Evolutionary conservation across 257 asterid species (phyloP), one percentile per base, ranked within the genome.

Genomic region (Parsonsia alboflavescens): DNA sequence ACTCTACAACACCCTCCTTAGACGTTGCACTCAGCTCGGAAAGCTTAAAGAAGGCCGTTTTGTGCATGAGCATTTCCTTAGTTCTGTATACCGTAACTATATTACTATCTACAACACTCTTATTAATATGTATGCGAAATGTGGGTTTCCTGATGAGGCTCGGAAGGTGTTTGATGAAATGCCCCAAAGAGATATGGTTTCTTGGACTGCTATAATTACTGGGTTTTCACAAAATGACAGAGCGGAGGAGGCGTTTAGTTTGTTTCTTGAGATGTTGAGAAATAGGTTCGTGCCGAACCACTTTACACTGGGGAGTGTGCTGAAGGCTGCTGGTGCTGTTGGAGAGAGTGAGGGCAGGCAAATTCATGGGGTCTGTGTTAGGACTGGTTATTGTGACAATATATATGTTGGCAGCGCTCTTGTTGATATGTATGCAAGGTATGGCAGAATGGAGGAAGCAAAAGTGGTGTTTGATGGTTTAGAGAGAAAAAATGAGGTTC

Each of bases 401-500:
- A 86, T 90, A 17, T 93, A 83, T 80, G 96, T 89, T 26, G 96
- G 89, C 52, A 91, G 93, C 78, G 97, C 97, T 13, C 88, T 92
- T 79, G 85, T 92, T 16, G 97, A 92, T 82, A 82, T 91, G 91
- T 86, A 90, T 68, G 75, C 96, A 0, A 82, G 92, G 80, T 85
- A 87, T 75, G 85, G 83, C 71, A 61, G 41, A 63, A 82, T 93
- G 87, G 79, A 79, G 13, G 91, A 85, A 22, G 97, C 95, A 0
- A 82, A 75, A 77, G 45, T 69, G 41, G 75, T 85, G 42, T 93
- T 91, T 71, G 85, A 84, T 46, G 80, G 85, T 75, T 70, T 91
- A 74, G 57, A 76, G 75, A 70, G 73, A 66, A 88, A 84, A 78
- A 93, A 89, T 42, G 97, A 86, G 80, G 97, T 88, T 66, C 86